Base-by-base conservation (phyloP, 768 basidiomycete genomes). In the Mycena rebaudengoi region DNA sequence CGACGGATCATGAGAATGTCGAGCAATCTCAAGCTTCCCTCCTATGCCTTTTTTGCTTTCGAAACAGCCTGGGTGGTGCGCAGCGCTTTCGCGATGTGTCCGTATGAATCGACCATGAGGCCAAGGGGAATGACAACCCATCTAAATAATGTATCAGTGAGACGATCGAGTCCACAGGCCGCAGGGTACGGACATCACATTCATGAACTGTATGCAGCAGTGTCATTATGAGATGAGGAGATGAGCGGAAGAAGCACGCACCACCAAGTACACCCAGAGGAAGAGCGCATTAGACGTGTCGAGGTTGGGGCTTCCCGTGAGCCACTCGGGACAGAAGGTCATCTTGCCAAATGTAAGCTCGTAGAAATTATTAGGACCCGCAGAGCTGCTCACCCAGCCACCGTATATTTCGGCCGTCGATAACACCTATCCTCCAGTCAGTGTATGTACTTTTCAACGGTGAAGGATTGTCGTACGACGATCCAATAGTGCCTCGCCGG, bases 311-410 rank as follows among this genome's bases (percentile, higher is more conserved):
- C 86, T 91, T 20, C 91, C 91, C 1, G 85, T 88, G 48, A 95
- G 78, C 92, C 92, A 94, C 76, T 94, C 93, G 1, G 93, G 93
- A 70, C 88, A 89, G 77, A 95, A 95, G 3, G 92, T 95, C 93
- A 95, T 94, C 88, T 88, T 94, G 29, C 88, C 89, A 26, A 48
- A 35, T 28, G 2, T 7, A 28, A 12, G 25, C 40, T 7, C 44
- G 12, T 2, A 25, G 28, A 58, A 7, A 26, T 5, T 55, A 49
- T 18, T 11, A 21, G 4, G 21, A 28, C 37, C 11, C n/a, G 6
- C n/a, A 8, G 35, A 0, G 3, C n/a, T 12, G 5, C 16, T n/a
- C n/a, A 73, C 83, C 40, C 46, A 91, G 87, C 89, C 89, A 69
- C 92, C 92, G 60, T 94, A 93, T 5, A 94, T 70, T 72, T 95